Evolutionary conservation across 768 basidiomycete species (phyloP).

Genomic region (Chalciporus piperatus): DNA sequence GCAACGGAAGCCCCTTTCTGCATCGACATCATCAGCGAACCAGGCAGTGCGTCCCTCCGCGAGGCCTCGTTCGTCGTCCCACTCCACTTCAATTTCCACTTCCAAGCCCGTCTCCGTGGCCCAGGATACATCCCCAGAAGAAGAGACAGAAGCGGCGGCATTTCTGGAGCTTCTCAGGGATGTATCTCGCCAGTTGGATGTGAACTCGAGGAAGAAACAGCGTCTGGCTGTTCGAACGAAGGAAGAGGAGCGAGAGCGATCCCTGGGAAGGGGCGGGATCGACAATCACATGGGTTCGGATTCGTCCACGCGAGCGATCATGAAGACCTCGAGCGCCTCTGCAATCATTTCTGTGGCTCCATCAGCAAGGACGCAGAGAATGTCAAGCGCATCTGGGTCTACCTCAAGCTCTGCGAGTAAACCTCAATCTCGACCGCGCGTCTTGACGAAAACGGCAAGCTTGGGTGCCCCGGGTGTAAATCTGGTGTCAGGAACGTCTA

Average conservation of each 20-base stretch:
- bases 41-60: conserved; percentile 6
- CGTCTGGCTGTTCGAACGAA: conserved; percentile 8
- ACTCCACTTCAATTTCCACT: conserved; percentile 3
- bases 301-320: conserved; percentile 4
- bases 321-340: conserved; percentile 17
- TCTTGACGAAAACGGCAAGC: conserved; percentile 7
- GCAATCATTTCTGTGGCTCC: neutral
- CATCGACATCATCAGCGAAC: conserved; percentile 20
- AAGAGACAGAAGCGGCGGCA: conserved; percentile 20
- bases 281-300: neutral
- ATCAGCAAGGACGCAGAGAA: neutral
- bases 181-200: conserved; percentile 21
- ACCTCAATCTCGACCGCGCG: conserved; percentile 1
- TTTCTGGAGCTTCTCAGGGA: conserved; percentile 27
- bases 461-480: neutral
- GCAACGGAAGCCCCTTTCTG: conserved; percentile 17
- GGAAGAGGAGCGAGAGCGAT: conserved; percentile 9
- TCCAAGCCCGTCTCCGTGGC: neutral
- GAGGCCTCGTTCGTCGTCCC: conserved; percentile 19
- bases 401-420: neutral
- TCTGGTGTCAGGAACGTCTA: conserved; percentile 13
- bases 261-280: neutral
- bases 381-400: neutral
- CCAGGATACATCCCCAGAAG: conserved; percentile 7
- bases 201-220: conserved; percentile 28